Conservation (phyloP, 768 basidiomycete genomes). For the Zangia roseola region DNA sequence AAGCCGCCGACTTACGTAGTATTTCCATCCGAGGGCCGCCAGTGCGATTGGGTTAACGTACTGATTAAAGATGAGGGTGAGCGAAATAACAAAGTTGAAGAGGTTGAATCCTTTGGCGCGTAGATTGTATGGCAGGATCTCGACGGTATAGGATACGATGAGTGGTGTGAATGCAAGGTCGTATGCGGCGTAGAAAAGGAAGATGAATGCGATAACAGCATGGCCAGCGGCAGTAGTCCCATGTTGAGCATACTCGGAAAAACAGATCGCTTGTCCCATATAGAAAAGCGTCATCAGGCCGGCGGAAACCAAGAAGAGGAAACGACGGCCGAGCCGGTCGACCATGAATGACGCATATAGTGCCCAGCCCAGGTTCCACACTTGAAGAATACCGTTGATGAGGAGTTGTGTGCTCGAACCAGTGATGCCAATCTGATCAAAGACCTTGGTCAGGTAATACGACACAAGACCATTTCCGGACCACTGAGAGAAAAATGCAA, state of each 20-base stretch:
- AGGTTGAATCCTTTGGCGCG: conserved; percentile 86
- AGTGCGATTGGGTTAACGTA: conserved; percentile 84
- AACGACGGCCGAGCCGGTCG: conserved; percentile 67
- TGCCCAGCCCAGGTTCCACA: conserved; percentile 75
- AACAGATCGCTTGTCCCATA: conserved; percentile 65
- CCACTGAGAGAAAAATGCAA: conserved; percentile 87
- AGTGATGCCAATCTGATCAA: conserved; percentile 66
- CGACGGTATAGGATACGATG: conserved; percentile 83
- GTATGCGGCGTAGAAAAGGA: conserved; percentile 77
- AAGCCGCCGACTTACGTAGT: conserved; percentile 49
- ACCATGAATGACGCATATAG: conserved; percentile 55
- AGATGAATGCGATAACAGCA: conserved; percentile 80
- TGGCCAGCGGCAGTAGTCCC: conserved; percentile 49
- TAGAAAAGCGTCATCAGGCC: conserved; percentile 64
- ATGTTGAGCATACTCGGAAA: conserved; percentile 52
- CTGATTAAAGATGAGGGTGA: conserved; percentile 87
- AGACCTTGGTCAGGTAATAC: conserved; percentile 76
- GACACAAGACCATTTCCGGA: conserved; percentile 84
- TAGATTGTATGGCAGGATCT: conserved; percentile 80
- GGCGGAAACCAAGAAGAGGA: conserved; percentile 63
- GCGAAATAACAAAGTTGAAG: conserved; percentile 76
- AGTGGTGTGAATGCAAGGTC: conserved; percentile 86
- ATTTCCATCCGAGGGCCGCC: conserved; percentile 65
- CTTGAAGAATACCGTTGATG: conserved; percentile 84
- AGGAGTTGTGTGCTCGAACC: conserved; percentile 63